Evolutionary conservation across 805 yeast species (phyloP).

Genomic region (Saccharomycopsis schoenii): DNA sequence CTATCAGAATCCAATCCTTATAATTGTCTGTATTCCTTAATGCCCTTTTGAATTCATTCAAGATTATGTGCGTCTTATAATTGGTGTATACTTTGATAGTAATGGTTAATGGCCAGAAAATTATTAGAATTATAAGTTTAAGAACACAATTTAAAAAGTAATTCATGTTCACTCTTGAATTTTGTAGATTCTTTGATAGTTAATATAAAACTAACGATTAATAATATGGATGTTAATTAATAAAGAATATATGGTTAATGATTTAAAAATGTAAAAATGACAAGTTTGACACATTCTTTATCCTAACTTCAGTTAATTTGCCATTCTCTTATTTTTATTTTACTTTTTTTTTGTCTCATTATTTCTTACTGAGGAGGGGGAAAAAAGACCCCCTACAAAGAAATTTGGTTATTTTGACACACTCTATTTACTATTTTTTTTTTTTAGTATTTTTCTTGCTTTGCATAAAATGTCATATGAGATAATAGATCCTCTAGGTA

Average conservation of each 20-base stretch:
- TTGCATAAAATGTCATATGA: too few relatives aligned
- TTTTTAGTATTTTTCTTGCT: neutral
- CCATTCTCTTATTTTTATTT: neutral
- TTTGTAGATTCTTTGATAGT: neutral
- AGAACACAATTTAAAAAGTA: slow-evolving; percentile 9
- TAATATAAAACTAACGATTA: neutral
- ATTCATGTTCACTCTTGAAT: neutral
- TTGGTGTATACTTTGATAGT: slow-evolving; percentile 15
- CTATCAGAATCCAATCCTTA: slow-evolving; percentile 60
- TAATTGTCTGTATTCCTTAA: slow-evolving; percentile 39
- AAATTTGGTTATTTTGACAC: neutral
- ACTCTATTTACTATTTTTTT: neutral
- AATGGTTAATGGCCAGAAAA: slow-evolving; percentile 17
- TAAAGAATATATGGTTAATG: neutral
- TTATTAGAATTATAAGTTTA: slow-evolving; percentile 6
- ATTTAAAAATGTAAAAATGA: neutral
- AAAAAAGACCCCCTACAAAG: too few relatives aligned
- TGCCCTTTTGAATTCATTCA: slow-evolving; percentile 6
- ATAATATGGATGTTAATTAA: neutral
- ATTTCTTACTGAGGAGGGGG: neutral
- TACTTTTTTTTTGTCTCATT: neutral
- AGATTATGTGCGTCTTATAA: slow-evolving; percentile 4
- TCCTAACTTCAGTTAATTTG: neutral
- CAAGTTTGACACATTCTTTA: neutral
- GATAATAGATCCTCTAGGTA: neutral